These are phyloP conservation scores for Echites panduratus DNA, from an alignment of 257 asterid genomes.

Conservation along the genomic window DNA sequence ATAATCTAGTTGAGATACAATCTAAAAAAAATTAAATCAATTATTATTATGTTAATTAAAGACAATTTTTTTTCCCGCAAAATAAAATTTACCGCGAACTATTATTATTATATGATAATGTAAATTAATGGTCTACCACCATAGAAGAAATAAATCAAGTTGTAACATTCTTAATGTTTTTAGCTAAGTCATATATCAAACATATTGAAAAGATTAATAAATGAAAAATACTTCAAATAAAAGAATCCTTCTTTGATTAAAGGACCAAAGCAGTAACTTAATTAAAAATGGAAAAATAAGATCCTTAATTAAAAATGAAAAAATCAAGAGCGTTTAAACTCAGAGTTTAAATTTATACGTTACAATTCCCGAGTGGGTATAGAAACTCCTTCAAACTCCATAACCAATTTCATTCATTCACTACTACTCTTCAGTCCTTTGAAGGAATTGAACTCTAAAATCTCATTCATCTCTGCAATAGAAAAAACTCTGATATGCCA, in stretches of 20 bases:
- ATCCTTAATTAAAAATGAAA: not conserved
- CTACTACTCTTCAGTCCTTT: too few species aligned
- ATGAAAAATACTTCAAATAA: not conserved
- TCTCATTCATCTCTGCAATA: not conserved
- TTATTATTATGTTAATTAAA: too few species aligned
- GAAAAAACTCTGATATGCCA: slow-evolving; percentile 28
- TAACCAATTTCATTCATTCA: not conserved
- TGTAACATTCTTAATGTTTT: not conserved
- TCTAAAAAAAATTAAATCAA: too few species aligned
- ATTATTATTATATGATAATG: too few species aligned
- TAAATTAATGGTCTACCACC: too few species aligned
- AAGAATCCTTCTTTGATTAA: not conserved
- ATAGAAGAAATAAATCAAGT: not conserved
- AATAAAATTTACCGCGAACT: too few species aligned
- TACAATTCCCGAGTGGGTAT: not conserved
- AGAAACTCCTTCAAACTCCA: not conserved
- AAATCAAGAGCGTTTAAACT: not conserved
- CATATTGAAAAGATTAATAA: not conserved
- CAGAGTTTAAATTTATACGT: slow-evolving; percentile 6
- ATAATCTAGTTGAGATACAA: too few species aligned
- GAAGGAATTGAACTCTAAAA: too few species aligned
- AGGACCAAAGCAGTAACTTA: not conserved
- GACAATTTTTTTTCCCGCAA: too few species aligned
- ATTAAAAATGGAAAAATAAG: too few species aligned
- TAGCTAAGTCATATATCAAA: not conserved